A percentile compares a stretch with the other conserved stretches of the same genome.
Evolutionary conservation across 805 yeast species (phyloP).

Genomic region (Geotrichum ghanense): DNA sequence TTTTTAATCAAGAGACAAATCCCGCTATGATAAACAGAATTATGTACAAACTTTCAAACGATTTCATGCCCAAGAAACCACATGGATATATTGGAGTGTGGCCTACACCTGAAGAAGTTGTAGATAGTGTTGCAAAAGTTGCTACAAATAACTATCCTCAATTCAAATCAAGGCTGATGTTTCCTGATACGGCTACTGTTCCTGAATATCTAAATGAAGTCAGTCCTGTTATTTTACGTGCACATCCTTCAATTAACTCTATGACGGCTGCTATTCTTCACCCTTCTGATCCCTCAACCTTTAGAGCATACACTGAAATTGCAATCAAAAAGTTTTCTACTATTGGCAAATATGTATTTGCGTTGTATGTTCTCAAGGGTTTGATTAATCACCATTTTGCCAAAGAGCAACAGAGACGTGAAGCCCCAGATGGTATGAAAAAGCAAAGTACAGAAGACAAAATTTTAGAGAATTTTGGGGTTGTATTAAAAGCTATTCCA

Average conservation of each 20-base stretch:
- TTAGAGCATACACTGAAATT: constrained; percentile 16
- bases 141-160: constrained; percentile 23
- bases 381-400: constrained; percentile 6
- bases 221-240: constrained; percentile 19
- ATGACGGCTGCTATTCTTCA: constrained; percentile 25
- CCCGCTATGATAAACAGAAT: constrained; percentile 23
- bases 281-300: constrained; percentile 20
- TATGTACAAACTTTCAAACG: constrained; percentile 21
- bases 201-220: constrained; percentile 11
- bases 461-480: neutral
- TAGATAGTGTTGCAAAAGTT: constrained; percentile 22
- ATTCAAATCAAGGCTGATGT: constrained; percentile 22
- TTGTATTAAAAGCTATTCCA: constrained; percentile 9
- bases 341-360: constrained; percentile 21
- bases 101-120: constrained; percentile 23
- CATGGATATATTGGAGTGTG: constrained; percentile 21
- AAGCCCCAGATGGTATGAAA: neutral
- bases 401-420: constrained; percentile 2
- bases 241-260: constrained; percentile 24
- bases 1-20: constrained; percentile 25
- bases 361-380: constrained; percentile 18
- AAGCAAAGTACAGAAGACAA: neutral
- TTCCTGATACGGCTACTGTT: constrained; percentile 14
- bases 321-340: constrained; percentile 16
- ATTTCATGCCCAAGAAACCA: constrained; percentile 23